These are phyloP conservation scores for Arthonia radiata DNA, from an alignment of 495 filamentous ascomycete genomes.

Conservation along the genomic window DNA sequence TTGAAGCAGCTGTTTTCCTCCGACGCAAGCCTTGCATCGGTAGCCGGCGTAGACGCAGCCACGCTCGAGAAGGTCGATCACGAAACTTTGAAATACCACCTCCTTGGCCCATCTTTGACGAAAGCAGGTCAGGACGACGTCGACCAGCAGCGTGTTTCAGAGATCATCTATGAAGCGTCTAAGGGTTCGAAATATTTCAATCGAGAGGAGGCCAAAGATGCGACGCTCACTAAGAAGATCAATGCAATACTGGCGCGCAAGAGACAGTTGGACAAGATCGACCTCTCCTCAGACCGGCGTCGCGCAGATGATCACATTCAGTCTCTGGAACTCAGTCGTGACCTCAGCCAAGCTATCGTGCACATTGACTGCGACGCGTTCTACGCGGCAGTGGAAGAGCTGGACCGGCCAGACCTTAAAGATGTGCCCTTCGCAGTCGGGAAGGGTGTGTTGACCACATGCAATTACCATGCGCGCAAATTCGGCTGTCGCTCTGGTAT, in stretches of 20 bases:
- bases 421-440: slow-evolving; percentile 85
- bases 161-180: slow-evolving; percentile 91
- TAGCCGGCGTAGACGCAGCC: no score
- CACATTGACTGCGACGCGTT: slow-evolving; percentile 98
- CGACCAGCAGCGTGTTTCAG: slow-evolving; percentile 86
- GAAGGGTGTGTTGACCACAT: slow-evolving; percentile 75
- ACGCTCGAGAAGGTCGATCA: no score
- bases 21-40: no score
- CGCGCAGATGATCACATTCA: slow-evolving; percentile 61
- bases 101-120: slow-evolving; percentile 80
- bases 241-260: slow-evolving; percentile 56
- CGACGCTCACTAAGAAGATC: slow-evolving; percentile 66
- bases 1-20: no score
- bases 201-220: slow-evolving; percentile 65
- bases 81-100: slow-evolving; percentile 35
- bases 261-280: slow-evolving; percentile 45
- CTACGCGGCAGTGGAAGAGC: slow-evolving; percentile 82
- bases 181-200: slow-evolving; percentile 95
- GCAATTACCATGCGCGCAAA: slow-evolving; percentile 78
- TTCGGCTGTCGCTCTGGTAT: slow-evolving; percentile 85
- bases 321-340: slow-evolving; percentile 51
- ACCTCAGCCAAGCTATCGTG: slow-evolving; percentile 63
- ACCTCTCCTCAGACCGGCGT: slow-evolving; percentile 45
- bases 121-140: slow-evolving; percentile 87
- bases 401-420: slow-evolving; percentile 74